These are phyloP conservation scores for Leishmania major DNA, from an alignment of 208 protist genomes.

Conservation along the genomic window DNA sequence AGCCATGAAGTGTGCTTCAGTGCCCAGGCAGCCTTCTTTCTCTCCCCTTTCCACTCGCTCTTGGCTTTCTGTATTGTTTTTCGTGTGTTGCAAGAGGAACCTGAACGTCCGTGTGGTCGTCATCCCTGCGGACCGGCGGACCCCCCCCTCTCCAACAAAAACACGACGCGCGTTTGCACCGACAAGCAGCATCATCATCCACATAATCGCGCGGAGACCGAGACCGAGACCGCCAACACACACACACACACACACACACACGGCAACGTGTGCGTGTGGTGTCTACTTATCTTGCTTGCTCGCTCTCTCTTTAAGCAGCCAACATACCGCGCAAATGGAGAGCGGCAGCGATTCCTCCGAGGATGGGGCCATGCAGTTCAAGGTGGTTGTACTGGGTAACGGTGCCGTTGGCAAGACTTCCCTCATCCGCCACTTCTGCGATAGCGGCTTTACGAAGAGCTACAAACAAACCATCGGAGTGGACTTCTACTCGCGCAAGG, in stretches of 20 bases:
- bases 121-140: not conserved
- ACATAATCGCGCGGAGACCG: not conserved
- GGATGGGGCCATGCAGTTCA: constrained; percentile 50
- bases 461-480: constrained; percentile 97
- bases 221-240: constrained; percentile 3
- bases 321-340: constrained; percentile 44
- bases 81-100: not conserved
- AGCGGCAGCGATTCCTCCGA: constrained; percentile 72
- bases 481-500: constrained; percentile 95
- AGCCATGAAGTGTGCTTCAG: not conserved
- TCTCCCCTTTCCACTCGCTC: not conserved
- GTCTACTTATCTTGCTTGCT: not conserved
- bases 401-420: constrained; percentile 95
- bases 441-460: constrained; percentile 76
- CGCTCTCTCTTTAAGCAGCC: not conserved
- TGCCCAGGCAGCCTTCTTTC: not conserved
- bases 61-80: not conserved
- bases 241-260: not conserved
- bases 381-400: constrained; percentile 81
- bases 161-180: not conserved
- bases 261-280: not conserved
- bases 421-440: constrained; percentile 87
- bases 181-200: not conserved
- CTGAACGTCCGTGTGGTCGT: not conserved
- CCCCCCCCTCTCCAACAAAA: too few species aligned